Evolutionary conservation across 2,329 filamentous ascomycete species (phyloP).

Genomic region (Exophiala sideris): DNA sequence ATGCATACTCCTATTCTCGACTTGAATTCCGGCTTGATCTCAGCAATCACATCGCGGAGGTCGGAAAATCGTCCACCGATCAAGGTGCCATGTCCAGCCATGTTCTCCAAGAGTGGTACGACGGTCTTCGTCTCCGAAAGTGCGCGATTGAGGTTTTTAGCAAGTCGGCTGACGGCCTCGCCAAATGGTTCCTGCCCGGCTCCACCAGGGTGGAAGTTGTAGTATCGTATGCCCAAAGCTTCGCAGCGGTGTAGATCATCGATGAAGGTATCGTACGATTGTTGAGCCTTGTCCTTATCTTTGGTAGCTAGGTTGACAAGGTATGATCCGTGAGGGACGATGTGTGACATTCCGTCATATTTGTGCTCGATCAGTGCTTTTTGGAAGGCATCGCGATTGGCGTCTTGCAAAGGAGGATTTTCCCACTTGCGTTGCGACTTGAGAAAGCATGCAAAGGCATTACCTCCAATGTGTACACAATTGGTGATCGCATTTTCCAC

Average conservation of each 20-base stretch:
- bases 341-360: conserved; percentile 67
- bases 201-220: conserved; percentile 96
- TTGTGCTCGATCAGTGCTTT: conserved; percentile 63
- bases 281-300: conserved; percentile 72
- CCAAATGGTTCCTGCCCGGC: conserved; percentile 64
- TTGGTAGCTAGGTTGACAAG: conserved; percentile 91
- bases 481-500: conserved; percentile 86
- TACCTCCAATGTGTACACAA: conserved; percentile 74
- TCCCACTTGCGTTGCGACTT: conserved; percentile 96
- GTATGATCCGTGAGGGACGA: conserved; percentile 92
- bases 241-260: conserved; percentile 88
- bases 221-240: conserved; percentile 78
- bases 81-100: conserved; percentile 86
- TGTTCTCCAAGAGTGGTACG: conserved; percentile 86
- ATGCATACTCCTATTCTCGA: conserved; percentile 85
- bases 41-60: conserved; percentile 75
- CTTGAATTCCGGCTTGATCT: conserved; percentile 70
- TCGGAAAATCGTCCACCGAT: conserved; percentile 85
- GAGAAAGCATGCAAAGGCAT: conserved; percentile 90
- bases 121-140: conserved; percentile 73
- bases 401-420: conserved; percentile 70
- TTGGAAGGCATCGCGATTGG: conserved; percentile 67
- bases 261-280: conserved; percentile 81
- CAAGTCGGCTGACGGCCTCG: conserved; percentile 74
- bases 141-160: conserved; percentile 74